Base-by-base conservation (phyloP, 441 rosid species). In the Hura crepitans region DNA sequence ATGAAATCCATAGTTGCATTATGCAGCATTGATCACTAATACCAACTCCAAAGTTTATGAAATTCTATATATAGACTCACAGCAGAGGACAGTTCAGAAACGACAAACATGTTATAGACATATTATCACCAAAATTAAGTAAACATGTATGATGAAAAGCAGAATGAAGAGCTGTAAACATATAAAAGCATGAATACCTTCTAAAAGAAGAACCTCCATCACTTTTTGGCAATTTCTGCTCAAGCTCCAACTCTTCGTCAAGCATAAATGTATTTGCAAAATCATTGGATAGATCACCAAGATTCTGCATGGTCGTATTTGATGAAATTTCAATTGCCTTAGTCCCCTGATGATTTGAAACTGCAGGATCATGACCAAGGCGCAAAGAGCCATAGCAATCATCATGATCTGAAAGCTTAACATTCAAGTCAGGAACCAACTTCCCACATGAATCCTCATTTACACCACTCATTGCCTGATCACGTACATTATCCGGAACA, bases 211-310 rank as follows among this genome's bases (percentile, higher is more conserved):
- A 83, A 68, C 59, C 59, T 57, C 60, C 79, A 75, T 87, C 82
- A 72, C 74, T 83, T 75, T 85, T 83, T 23, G 35, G 81, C 60
- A 79, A 79, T 77, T 77, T 92, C 74, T 88, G 96, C 85, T 89
- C 96, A 46, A 90, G 84, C 83, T 92, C 98, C 66, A 92, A 78
- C 77, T 96, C 99, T 81, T 96, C 98, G 66, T 96, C 97, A 77
- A 91, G 91, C 93, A 91, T 84, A 80, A 95, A 95, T 59, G 97
- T 91, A 72, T 75, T 81, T 50, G 89, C 79, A 75, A 86, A 92
- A 79, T 95, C 98, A 81, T 64, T 73, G 59, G 93, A 83, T 57
- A 86, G 73, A 71, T 79, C 88, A 70, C 68, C 86, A 79, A 76
- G 69, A 70, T 77, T 80, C 68, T 77, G 82, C 45, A 20, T 66